Base-by-base conservation (phyloP, 2,329 filamentous ascomycete genomes). In the Ophiocordyceps camponoti-floridani region DNA sequence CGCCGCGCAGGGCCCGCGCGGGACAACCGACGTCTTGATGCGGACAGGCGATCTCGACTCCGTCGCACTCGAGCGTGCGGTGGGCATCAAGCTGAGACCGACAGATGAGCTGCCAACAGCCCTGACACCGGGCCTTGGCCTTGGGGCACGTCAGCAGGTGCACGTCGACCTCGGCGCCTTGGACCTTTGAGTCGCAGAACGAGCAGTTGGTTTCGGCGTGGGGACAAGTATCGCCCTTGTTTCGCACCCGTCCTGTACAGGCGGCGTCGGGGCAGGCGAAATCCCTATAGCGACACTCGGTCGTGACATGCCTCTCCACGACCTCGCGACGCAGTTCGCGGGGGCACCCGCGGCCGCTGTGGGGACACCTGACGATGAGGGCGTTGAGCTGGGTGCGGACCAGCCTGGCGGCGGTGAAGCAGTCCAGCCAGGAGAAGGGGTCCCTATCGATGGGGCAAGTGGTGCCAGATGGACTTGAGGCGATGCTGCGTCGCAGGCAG, bases 341-440 rank as follows among this genome's bases (percentile, higher is more conserved):
- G 35, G 60, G 56, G 54, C 77, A 82, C 9, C 73, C 73, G 33
- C 63, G 57, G 13, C 55, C 54, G 2, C 59, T 54, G 49, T 76
- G 73, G 2, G 77, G 75, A 45, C 77, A 82, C 47, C 68, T 66
- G 43, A 78, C 77, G 26, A 65, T 58, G 11, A 82, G 63, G 47
- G 63, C 69, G 49, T 79, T 76, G 18, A 82, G 69, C 55, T 79
- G 74, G 18, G 77, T 77, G 40, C 67, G 62, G 41, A 81, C 62
- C 38, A 81, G 56, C 7, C 64, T 58, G 8, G 63, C 64, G 0
- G 63, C 62, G 37, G 61, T 64, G 47, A 62, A 63, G 47, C 62
- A 64, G 44, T 64, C 61, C 6, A 55, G 51, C 62, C 62, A 64
- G 12, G 53, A 48, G 8, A 64, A 43, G 11, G 62, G 59, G 13